phyloP scores from a whole-genome alignment of 306 rosid genomes.

The Vigna nakashimae region DNA sequence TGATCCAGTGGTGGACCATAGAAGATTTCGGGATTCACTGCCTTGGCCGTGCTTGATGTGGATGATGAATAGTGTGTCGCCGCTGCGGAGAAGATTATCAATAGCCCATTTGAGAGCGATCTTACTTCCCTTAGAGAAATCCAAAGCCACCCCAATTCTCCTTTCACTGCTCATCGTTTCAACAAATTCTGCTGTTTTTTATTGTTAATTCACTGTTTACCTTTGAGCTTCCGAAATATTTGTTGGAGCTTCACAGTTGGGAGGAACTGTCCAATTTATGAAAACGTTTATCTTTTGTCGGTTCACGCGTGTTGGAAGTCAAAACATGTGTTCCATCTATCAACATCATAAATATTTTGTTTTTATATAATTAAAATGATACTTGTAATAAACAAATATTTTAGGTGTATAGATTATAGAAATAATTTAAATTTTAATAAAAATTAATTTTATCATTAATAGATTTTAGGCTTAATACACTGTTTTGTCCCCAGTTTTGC shows the following conservation, averaged over 20 bases:
- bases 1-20: slow-evolving; percentile 61
- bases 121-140: slow-evolving; percentile 67
- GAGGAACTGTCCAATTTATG: neutral
- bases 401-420: neutral
- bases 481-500: no score
- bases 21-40: slow-evolving; percentile 47
- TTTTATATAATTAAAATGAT: neutral
- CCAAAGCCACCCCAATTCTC: slow-evolving; percentile 60
- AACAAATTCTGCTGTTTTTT: neutral
- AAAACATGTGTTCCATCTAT: neutral
- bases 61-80: slow-evolving; percentile 53
- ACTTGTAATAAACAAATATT: no score
- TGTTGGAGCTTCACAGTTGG: neutral
- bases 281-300: neutral
- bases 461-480: no score
- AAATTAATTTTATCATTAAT: no score
- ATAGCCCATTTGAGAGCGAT: slow-evolving; percentile 60
- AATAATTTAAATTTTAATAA: neutral
- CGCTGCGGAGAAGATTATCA: slow-evolving; percentile 50
- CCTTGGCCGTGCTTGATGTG: slow-evolving; percentile 43
- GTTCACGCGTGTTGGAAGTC: neutral
- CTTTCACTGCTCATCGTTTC: slow-evolving; percentile 47
- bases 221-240: neutral
- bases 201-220: neutral
- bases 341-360: neutral